Evolutionary conservation across 139 green algal genomes (phyloP).

Genomic region (Micractinium conductrix): DNA sequence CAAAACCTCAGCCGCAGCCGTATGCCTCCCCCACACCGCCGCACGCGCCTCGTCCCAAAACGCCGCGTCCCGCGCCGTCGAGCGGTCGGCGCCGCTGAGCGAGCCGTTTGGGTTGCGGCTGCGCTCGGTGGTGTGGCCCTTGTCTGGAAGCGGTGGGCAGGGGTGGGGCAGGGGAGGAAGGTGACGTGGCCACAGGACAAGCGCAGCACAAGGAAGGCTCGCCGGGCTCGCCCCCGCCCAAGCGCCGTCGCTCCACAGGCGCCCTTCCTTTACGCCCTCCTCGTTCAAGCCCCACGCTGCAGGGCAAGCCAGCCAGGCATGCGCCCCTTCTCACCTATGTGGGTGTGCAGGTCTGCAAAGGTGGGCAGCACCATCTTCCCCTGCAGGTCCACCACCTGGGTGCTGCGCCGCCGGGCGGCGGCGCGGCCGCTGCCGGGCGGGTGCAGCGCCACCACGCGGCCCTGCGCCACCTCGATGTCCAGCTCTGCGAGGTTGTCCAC

Average conservation of each 20-base stretch:
- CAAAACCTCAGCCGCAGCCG: too few species aligned
- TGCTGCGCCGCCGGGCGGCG: background rate
- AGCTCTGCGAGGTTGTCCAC: conserved; percentile 49
- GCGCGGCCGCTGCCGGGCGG: background rate
- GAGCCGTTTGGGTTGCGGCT: conserved; percentile 68
- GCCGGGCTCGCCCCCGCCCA: too few species aligned
- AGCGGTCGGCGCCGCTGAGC: conserved; percentile 69
- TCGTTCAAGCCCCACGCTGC: background rate
- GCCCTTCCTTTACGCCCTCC: background rate
- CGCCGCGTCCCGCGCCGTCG: conserved; percentile 61
- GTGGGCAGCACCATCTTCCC: conserved; percentile 60
- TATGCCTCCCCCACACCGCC: too few species aligned
- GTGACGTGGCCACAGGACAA: background rate
- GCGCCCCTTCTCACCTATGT: conserved; percentile 61
- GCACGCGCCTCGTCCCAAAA: conserved; percentile 70
- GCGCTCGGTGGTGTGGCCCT: conserved; percentile 76
- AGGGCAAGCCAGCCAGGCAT: too few species aligned
- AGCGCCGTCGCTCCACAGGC: too few species aligned
- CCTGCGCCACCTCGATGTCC: conserved; percentile 48
- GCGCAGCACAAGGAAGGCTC: background rate
- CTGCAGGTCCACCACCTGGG: conserved; percentile 28
- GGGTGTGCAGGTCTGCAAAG: conserved; percentile 79
- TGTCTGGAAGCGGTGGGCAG: conserved; percentile 47
- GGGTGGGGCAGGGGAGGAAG: background rate
- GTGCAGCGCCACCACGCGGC: conserved; percentile 2